phyloP scores from a whole-genome alignment of 768 basidiomycete genomes.

The Mycena kentingensis region DNA sequence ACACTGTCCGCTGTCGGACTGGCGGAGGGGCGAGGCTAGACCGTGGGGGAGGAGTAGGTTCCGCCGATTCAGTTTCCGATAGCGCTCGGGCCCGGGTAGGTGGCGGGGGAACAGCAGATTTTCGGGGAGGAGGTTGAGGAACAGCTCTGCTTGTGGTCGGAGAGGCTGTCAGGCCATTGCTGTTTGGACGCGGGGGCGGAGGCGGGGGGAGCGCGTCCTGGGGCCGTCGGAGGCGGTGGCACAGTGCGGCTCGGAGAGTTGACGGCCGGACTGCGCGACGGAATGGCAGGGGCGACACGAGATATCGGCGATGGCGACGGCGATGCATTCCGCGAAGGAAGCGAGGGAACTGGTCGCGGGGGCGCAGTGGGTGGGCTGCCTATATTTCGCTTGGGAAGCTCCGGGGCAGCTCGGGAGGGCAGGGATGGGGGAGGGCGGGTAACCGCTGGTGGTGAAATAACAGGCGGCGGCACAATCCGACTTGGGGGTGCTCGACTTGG shows the following conservation, averaged over 20 bases:
- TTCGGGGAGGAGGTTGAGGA: conserved; percentile 44
- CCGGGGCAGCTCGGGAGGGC: conserved; percentile 38
- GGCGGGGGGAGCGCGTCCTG: conserved; percentile 45
- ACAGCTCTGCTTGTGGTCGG: conserved; percentile 36
- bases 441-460: conserved; percentile 35
- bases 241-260: conserved; percentile 36
- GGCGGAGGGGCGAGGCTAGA: conserved; percentile 31
- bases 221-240: conserved; percentile 37
- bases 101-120: conserved; percentile 31
- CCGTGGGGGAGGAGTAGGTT: conserved; percentile 33
- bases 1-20: conserved; percentile 23
- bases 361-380: conserved; percentile 25
- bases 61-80: conserved; percentile 45
- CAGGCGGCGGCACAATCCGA: conserved; percentile 35
- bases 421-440: conserved; percentile 45
- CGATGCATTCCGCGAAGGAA: too few relatives aligned
- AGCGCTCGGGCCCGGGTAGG: conserved; percentile 44
- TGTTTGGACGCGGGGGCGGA: conserved; percentile 46
- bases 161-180: conserved; percentile 32
- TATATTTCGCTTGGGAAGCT: conserved; percentile 23
- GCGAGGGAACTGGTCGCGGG: conserved; percentile 31
- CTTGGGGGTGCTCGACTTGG: conserved; percentile 31
- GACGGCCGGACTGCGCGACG: conserved; percentile 27
- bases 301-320: too few relatives aligned
- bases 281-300: too few relatives aligned